phyloP scores from a whole-genome alignment of 1,284 basidiomycete genomes.

The Wallemia ichthyophaga region DNA sequence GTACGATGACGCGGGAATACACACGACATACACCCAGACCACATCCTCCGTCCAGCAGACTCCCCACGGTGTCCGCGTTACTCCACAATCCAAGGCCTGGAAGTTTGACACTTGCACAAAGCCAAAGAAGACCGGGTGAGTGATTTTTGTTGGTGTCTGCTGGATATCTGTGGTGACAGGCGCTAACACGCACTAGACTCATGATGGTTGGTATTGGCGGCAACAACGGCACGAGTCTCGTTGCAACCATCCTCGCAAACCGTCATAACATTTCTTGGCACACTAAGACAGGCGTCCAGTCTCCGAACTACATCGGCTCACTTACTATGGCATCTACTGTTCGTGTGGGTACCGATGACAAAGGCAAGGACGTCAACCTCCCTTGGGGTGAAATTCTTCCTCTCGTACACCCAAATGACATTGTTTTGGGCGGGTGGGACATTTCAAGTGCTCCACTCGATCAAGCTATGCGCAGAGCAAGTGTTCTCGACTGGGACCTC shows the following conservation, averaged over 20 bases:
- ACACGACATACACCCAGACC: not conserved
- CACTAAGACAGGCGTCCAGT: conserved; percentile 72
- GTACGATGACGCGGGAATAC: not conserved
- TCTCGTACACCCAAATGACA: conserved; percentile 96
- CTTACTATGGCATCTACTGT: conserved; percentile 82
- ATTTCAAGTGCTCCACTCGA: conserved; percentile 64
- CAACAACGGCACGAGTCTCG: conserved; percentile 87
- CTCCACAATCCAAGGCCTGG: conserved; percentile 41
- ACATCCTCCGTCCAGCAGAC: conserved; percentile 7
- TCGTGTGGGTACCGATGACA: conserved; percentile 55
- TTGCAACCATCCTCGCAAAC: conserved; percentile 87
- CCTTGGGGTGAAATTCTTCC: conserved; percentile 80
- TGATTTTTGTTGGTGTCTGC: conserved; percentile 8
- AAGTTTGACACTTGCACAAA: conserved; percentile 75
- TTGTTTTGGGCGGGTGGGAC: conserved; percentile 94
- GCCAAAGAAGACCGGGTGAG: conserved; percentile 74
- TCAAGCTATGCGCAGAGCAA: conserved; percentile 70
- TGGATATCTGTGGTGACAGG: no score
- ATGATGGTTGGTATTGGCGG: conserved; percentile 93
- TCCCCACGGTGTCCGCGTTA: conserved; percentile 41
- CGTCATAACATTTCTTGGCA: conserved; percentile 79
- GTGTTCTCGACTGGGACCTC: conserved; percentile 86
- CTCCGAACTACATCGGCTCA: conserved; percentile 66
- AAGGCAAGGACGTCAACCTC: conserved; percentile 69
- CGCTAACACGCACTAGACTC: no score